Evolutionary conservation across 2,329 filamentous ascomycete species (phyloP).

Genomic region (Trichoderma breve): DNA sequence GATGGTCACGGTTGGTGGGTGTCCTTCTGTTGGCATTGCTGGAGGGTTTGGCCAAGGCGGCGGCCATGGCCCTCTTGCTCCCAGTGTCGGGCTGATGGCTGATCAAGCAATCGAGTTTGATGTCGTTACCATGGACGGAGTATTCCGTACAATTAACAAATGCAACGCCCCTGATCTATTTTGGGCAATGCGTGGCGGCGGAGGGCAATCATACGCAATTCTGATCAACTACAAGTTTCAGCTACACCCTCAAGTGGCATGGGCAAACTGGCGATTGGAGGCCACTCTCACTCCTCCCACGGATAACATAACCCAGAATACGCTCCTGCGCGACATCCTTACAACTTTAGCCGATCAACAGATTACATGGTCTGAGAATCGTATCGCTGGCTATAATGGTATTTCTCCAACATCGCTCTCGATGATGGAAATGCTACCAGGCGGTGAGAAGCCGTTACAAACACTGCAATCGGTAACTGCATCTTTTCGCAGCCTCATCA

Average conservation of each 20-base stretch:
- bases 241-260: not conserved
- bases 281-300: not conserved
- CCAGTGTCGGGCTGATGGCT: slow-evolving; percentile 56
- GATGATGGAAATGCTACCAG: slow-evolving; percentile 4
- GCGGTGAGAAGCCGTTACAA: not conserved
- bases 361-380: not conserved
- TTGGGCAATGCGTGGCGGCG: slow-evolving; percentile 58
- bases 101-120: slow-evolving; percentile 58
- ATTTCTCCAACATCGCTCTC: not conserved
- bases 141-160: slow-evolving; percentile 43
- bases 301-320: slow-evolving; percentile 21
- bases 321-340: not conserved
- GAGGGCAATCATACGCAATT: slow-evolving; percentile 27
- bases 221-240: slow-evolving; percentile 15
- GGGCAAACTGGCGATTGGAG: slow-evolving; percentile 8
- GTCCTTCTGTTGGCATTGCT: too few relatives aligned
- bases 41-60: too few relatives aligned
- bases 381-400: not conserved
- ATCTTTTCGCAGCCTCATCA: not conserved
- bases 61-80: slow-evolving; percentile 43
- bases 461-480: not conserved
- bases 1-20: too few relatives aligned
- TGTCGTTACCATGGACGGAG: slow-evolving; percentile 50
- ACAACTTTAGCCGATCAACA: not conserved
- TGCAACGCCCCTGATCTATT: slow-evolving; percentile 51